phyloP scores from a whole-genome alignment of 2,329 filamentous ascomycete species.

The Cryphonectria nitschkei region DNA sequence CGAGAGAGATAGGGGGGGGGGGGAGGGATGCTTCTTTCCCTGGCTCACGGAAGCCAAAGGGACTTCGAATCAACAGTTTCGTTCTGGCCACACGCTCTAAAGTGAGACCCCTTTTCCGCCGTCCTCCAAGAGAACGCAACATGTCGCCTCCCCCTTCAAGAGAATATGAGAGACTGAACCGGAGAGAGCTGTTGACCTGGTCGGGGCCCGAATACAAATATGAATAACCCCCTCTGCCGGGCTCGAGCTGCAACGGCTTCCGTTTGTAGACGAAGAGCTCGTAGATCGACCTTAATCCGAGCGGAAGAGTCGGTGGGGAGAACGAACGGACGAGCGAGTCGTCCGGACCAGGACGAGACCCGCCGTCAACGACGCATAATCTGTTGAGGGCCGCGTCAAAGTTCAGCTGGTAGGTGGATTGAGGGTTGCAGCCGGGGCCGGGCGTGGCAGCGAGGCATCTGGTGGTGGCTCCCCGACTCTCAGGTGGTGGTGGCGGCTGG shows the following conservation, averaged over 20 bases:
- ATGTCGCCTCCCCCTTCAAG: neutral
- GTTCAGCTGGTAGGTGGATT: neutral
- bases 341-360: conserved; percentile 3
- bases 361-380: neutral
- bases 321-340: neutral
- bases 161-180: neutral
- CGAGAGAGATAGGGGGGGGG: too few relatives aligned
- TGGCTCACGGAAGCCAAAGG: neutral
- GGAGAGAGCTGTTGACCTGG: neutral
- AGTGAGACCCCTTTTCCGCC: neutral
- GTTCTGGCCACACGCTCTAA: neutral
- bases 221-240: neutral
- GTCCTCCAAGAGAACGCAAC: neutral
- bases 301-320: conserved; percentile 20
- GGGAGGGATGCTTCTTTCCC: too few relatives aligned
- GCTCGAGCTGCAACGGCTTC: conserved; percentile 4
- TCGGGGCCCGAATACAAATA: conserved; percentile 17
- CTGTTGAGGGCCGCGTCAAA: neutral
- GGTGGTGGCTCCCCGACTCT: conserved; percentile 1
- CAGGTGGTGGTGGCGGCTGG: conserved; percentile 5
- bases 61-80: neutral
- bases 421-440: conserved; percentile 11
- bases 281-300: conserved; percentile 22
- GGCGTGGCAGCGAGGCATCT: conserved; percentile 11
- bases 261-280: conserved; percentile 12